Percentiles rank a stretch among this genome's conserved stretches.
Evolutionary conservation across 2,329 filamentous ascomycete species (phyloP).

Genomic region (Onygenales sp.): DNA sequence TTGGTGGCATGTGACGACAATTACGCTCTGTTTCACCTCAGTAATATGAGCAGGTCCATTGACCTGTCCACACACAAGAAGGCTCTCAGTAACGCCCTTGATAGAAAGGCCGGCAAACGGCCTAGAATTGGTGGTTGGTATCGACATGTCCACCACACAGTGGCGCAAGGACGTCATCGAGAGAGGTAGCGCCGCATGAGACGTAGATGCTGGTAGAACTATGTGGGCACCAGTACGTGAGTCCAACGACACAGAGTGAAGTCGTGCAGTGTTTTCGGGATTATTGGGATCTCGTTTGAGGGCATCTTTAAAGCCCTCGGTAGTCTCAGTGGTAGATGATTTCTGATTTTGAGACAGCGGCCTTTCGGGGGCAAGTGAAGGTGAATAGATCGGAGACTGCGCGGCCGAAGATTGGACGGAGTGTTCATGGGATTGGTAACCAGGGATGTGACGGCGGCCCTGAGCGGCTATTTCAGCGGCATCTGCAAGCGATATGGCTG

Average conservation of each 20-base stretch:
- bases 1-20: conserved; percentile 74
- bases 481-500: conserved; percentile 38
- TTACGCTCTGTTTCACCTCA: conserved; percentile 57
- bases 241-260: conserved; percentile 49
- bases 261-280: background rate
- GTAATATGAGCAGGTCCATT: conserved; percentile 78
- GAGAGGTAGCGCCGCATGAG: conserved; percentile 62
- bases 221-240: conserved; percentile 63
- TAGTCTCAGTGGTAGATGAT: background rate
- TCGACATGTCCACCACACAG: conserved; percentile 74
- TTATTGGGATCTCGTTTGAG: background rate
- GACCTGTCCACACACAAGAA: conserved; percentile 72
- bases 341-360: conserved; percentile 17
- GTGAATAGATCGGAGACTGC: conserved; percentile 26
- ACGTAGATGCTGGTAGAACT: conserved; percentile 62
- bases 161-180: conserved; percentile 58
- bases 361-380: conserved; percentile 27
- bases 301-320: background rate
- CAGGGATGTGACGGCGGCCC: conserved; percentile 35
- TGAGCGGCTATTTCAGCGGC: conserved; percentile 46
- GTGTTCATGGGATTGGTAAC: conserved; percentile 30
- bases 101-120: conserved; percentile 64
- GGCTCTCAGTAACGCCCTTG: conserved; percentile 57
- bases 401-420: conserved; percentile 31
- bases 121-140: conserved; percentile 46